Evolutionary conservation across 805 yeast genomes (phyloP), one percentile per base, ranked within the genome.

Genomic region (Priceomyces carsonii): DNA sequence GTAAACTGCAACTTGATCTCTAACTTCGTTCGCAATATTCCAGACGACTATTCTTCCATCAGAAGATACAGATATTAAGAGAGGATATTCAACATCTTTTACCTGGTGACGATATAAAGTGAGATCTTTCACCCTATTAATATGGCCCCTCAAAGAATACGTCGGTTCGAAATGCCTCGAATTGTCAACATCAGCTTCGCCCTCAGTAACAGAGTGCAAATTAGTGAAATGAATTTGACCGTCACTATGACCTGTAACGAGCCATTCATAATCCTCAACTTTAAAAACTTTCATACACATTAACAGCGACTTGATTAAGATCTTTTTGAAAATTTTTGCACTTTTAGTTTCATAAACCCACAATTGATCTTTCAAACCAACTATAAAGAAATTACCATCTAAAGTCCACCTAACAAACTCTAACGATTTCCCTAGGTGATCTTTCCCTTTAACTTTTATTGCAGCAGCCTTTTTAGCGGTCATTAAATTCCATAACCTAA

Each of bases 401-500:
- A 65, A 47, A 8, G 80, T 61, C 93, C 95, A 88, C 33, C 77
- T 70, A 7, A 82, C 85, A 51, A 66, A 68, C 42, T 79, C 81
- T 29, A 82, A 84, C 38, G 70, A 63, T 59, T 83, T 85, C 5
- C 82, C 82, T 40, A 73, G 61, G 45, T 82, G 80, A 52, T 82
- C 85, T 41, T 71, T 77, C 25, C 82, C 83, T 54, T 75, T 82
- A 40, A 85, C 63, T 53, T 85, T 89, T 60, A 90, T 66, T 8
- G 77, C 71, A 1, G 95, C 90, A 13, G 98, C 98, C 61, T 89
- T 90, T 57, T 86, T 85, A 9, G 88, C 93, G 1, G 97, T 91
- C 98, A 93, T 91, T 46, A 93, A 69, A 56, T 93, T 93, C 99
- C 99, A 93, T 39, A 93, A 71, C 53, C 91, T 72, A 23, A 93